Percentiles rank a stretch among this genome's conserved stretches.
Evolutionary conservation across 768 basidiomycete genomes (phyloP).

Genomic region (Russula griseocarnosa): DNA sequence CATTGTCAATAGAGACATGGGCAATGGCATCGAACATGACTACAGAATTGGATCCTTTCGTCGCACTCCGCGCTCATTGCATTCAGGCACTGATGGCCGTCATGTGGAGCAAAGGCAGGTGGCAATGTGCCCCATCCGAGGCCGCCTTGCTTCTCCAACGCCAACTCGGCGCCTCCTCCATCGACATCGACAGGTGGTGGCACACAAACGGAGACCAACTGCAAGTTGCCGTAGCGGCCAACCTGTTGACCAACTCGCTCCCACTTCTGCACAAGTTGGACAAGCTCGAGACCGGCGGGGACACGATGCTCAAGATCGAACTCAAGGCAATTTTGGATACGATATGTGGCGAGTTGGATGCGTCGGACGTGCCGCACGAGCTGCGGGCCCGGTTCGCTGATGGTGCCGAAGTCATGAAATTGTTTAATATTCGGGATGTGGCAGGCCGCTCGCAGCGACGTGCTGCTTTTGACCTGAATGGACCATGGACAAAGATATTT

Average conservation of each 20-base stretch:
- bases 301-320: conserved; percentile 1
- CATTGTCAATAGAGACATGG: conserved; percentile 16
- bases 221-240: conserved; percentile 15
- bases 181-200: not conserved
- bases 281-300: not conserved
- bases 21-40: conserved; percentile 5
- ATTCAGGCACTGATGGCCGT: conserved; percentile 9
- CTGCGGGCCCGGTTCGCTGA: conserved; percentile 10
- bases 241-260: not conserved
- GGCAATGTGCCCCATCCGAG: conserved; percentile 16
- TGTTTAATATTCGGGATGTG: not conserved
- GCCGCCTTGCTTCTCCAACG: conserved; percentile 6
- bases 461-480: not conserved
- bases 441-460: not conserved
- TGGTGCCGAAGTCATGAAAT: conserved; percentile 1
- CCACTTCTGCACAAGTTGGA: conserved; percentile 8
- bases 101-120: conserved; percentile 8
- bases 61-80: conserved; percentile 14
- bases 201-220: not conserved
- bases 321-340: conserved; percentile 14
- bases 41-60: not conserved
- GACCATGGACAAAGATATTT: conserved; percentile 16
- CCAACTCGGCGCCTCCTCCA: not conserved
- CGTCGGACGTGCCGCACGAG: conserved; percentile 1
- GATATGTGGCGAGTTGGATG: conserved; percentile 9